A percentile compares a stretch with the other conserved stretches of the same genome.
Evolutionary conservation across 2,329 filamentous ascomycete genomes (phyloP).

Genomic region (Beauveria sp.): DNA sequence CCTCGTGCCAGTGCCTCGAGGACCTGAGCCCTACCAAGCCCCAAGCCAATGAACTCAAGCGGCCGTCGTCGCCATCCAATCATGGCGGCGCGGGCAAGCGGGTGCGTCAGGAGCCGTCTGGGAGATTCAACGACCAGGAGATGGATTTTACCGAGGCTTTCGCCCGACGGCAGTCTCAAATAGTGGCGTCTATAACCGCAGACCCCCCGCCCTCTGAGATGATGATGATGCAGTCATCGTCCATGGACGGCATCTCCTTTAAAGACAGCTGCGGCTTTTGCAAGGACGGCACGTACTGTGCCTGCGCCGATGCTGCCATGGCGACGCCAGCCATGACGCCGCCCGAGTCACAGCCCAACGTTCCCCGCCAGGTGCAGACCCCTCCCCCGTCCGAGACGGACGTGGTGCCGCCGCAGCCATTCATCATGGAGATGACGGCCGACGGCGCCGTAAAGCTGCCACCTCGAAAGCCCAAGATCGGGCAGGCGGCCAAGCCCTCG

Average conservation of each 20-base stretch:
- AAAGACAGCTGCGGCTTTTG: constrained; percentile 76
- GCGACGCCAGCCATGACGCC: constrained; percentile 32
- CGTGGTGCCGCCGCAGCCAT: constrained; percentile 37
- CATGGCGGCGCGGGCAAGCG: constrained; percentile 45
- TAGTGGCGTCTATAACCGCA: constrained; percentile 18
- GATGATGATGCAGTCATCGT: constrained; percentile 27
- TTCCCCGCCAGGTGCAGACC: constrained; percentile 44
- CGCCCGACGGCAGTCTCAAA: constrained; percentile 31
- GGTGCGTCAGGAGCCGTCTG: constrained; percentile 30
- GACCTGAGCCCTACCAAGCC: constrained; percentile 41
- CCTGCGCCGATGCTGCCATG: constrained; percentile 60
- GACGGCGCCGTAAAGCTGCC: constrained; percentile 56
- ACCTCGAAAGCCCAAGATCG: constrained; percentile 26
- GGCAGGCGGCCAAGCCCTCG: constrained; percentile 17
- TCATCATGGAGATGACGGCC: constrained; percentile 51
- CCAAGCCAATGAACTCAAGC: constrained; percentile 34
- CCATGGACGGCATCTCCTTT: constrained; percentile 32
- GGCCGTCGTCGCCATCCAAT: constrained; percentile 39
- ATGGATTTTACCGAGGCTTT: constrained; percentile 68
- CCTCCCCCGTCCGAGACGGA: constrained; percentile 56
- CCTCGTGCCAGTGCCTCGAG: constrained; percentile 56
- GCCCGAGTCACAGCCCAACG: constrained; percentile 32
- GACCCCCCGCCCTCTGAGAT: constrained; percentile 23
- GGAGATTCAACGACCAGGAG: constrained; percentile 48
- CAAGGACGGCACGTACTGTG: constrained; percentile 71